Percentiles rank a stretch among this genome's conserved stretches.
Conservation (phyloP, 768 basidiomycete species). For the Kwoniella shandongensis region DNA sequence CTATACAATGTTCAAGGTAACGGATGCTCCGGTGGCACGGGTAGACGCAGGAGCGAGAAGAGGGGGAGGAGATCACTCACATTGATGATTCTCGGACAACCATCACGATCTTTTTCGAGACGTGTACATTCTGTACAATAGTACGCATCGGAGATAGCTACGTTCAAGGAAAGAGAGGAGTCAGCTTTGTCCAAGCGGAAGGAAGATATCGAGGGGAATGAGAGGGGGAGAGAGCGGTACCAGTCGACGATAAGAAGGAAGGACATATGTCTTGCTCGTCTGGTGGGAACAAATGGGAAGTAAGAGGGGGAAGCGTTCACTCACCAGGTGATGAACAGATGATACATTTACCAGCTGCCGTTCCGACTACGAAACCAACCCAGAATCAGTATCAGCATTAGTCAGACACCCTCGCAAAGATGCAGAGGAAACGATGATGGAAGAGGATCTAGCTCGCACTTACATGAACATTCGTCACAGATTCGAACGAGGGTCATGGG, state of each 20-base stretch:
- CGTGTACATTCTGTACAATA: constrained; percentile 92
- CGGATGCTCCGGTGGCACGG: neutral
- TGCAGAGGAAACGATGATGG: too few species aligned
- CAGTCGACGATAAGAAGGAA: too few species aligned
- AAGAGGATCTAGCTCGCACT: constrained; percentile 55
- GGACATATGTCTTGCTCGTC: too few species aligned
- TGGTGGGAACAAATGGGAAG: too few species aligned
- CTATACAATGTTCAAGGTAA: neutral
- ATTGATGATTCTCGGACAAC: constrained; percentile 76
- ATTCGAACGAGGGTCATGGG: constrained; percentile 97
- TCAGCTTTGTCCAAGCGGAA: too few species aligned
- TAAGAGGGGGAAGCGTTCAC: too few species aligned
- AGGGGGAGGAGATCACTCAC: constrained; percentile 16
- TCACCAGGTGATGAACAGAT: constrained; percentile 93
- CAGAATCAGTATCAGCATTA: neutral
- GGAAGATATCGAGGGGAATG: neutral
- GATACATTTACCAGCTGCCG: constrained; percentile 95
- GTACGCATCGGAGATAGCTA: constrained; percentile 97
- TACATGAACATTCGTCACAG: constrained; percentile 99
- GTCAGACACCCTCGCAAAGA: too few species aligned
- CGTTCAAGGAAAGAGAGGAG: neutral
- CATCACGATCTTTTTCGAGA: constrained; percentile 94
- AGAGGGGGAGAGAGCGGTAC: too few species aligned
- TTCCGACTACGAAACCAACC: constrained; percentile 37
- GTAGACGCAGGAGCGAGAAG: neutral